Evolutionary conservation across 2,329 filamentous ascomycete species (phyloP), one percentile per base, ranked within the genome.

Genomic region (Exophiala sp.): DNA sequence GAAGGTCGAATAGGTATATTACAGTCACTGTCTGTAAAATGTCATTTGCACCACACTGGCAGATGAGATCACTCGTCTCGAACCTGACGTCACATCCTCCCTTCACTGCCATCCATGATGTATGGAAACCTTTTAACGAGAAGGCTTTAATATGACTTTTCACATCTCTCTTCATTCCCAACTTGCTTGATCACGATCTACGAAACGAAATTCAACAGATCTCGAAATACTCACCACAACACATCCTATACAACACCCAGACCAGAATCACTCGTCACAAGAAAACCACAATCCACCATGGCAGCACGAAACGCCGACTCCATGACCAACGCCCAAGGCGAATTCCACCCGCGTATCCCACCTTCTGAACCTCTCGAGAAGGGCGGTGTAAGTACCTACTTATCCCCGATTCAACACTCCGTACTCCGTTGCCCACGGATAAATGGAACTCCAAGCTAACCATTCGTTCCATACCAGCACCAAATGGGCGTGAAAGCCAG

Each of bases 401-500:
- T 37, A 49, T 18, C 29, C 47, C 9, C 37, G 27, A 24, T 14
- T 14, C 32, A 34, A n/a, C 38, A 37, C 16, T 30, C 34, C 24
- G n/a, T 14, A 24, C 22, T 37, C 9, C 19, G 10, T 6, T 6
- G 24, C 24, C 5, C 6, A 27, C 5, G 24, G 5, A 27, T 27
- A 10, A 27, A 27, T n/a, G n/a, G n/a, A n/a, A n/a, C n/a, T n/a
- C n/a, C n/a, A n/a, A n/a, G n/a, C 49, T 53, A 42, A 53, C 45
- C 22, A n/a, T n/a, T 21, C 50, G 58, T 54, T 61, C 50, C 45
- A 24, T n/a, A 27, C 5, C 58, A 86, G 82, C 83, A 88, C 66
- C 73, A 80, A 62, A 75, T 77, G 2, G 83, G 83, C 45, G 70
- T 75, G 58, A 74, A 79, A 53, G 74, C 80, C 50, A 78, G 78